phyloP scores from a whole-genome alignment of 2,329 filamentous ascomycete genomes.

The Talaromyces sp. region DNA sequence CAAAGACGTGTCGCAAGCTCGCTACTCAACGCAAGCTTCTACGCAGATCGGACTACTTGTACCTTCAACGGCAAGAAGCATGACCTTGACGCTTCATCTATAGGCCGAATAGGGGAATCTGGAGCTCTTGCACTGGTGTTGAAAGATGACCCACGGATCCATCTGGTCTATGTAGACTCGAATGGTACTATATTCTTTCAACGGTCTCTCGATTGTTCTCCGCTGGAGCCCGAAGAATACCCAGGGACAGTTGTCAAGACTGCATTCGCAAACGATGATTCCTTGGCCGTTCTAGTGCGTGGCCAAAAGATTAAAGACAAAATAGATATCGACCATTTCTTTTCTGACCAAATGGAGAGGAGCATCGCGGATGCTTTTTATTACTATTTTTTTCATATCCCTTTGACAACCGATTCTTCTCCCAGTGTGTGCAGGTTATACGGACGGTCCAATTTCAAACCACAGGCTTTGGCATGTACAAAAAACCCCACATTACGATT shows the following conservation, averaged over 20 bases:
- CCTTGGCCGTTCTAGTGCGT: slow-evolving; percentile 30
- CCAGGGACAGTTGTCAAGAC: slow-evolving; percentile 28
- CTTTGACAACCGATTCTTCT: slow-evolving; percentile 13
- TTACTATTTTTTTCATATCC: slow-evolving; percentile 23
- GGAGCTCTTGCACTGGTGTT: slow-evolving; percentile 24
- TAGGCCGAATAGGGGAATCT: slow-evolving; percentile 16
- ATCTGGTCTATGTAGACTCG: slow-evolving; percentile 20
- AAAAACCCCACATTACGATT: slow-evolving; percentile 18
- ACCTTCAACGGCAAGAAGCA: slow-evolving; percentile 22
- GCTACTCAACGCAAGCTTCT: slow-evolving; percentile 33
- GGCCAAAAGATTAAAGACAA: slow-evolving; percentile 19
- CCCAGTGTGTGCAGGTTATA: slow-evolving; percentile 25
- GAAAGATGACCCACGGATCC: slow-evolving; percentile 25
- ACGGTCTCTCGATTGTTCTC: slow-evolving; percentile 8
- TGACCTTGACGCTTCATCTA: slow-evolving; percentile 29
- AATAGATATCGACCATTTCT: slow-evolving; percentile 18
- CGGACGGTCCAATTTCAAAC: slow-evolving; percentile 24
- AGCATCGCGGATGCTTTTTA: neutral
- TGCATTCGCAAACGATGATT: slow-evolving; percentile 18
- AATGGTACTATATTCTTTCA: slow-evolving; percentile 15
- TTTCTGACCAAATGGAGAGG: slow-evolving; percentile 18
- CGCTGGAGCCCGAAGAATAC: slow-evolving; percentile 20
- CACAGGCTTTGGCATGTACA: slow-evolving; percentile 25
- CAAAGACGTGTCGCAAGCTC: slow-evolving; percentile 25
- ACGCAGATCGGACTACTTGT: slow-evolving; percentile 26